Percentiles rank a stretch among this genome's conserved stretches.
Conservation (phyloP, 78 protist genomes). For the Diacronema lutheri region DNA sequence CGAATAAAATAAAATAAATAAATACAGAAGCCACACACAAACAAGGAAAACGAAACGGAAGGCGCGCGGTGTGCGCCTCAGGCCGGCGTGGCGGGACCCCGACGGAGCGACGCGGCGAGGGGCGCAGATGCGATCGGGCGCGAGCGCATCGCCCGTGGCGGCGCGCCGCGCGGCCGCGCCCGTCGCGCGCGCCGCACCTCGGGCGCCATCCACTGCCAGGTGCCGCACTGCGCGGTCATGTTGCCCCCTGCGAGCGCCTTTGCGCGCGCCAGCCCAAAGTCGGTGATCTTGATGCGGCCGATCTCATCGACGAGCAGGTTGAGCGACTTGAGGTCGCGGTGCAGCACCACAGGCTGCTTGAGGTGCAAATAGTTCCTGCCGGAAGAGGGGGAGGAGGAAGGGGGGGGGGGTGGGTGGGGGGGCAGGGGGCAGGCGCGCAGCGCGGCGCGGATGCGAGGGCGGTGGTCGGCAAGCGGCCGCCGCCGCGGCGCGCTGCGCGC, state of each 20-base stretch:
- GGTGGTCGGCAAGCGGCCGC: slow-evolving; percentile 5
- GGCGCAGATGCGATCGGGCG: background rate
- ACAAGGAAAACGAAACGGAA: too few species aligned
- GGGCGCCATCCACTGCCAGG: background rate
- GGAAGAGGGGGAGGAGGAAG: slow-evolving; percentile 28
- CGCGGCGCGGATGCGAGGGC: slow-evolving; percentile 26
- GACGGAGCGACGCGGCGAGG: background rate
- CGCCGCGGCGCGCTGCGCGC: background rate
- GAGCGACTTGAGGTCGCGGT: background rate
- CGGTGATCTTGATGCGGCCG: background rate
- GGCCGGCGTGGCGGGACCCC: background rate
- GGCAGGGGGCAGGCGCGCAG: background rate
- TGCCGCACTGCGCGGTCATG: background rate
- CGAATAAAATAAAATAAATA: slow-evolving; percentile 41
- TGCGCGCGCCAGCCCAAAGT: background rate
- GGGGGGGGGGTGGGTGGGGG: background rate
- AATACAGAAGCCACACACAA: too few species aligned
- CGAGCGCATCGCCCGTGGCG: background rate
- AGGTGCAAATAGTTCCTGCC: slow-evolving; percentile 56
- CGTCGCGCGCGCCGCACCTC: background rate
- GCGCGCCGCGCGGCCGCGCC: background rate
- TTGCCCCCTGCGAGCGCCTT: background rate
- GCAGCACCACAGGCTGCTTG: background rate
- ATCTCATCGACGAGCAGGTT: slow-evolving; percentile 5
- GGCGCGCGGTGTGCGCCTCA: background rate